These are phyloP conservation scores for Citrus glauca DNA, from an alignment of 345 rosid species.

Conservation along the genomic window DNA sequence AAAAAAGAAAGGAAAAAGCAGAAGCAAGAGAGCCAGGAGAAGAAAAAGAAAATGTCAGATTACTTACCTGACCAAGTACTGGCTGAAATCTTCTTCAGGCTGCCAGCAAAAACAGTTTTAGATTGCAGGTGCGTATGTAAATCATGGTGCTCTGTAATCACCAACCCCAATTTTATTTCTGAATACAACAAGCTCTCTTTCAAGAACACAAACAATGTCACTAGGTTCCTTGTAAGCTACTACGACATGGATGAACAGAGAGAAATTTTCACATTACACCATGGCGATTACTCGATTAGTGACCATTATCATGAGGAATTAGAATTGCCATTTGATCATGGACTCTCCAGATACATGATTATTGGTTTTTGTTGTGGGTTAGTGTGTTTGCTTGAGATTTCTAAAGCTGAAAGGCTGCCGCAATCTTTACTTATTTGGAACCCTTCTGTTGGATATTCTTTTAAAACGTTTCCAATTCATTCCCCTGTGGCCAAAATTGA, in stretches of 20 bases:
- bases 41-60: not conserved
- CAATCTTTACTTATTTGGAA: not conserved
- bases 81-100: not conserved
- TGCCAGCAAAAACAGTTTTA: not conserved
- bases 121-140: constrained; percentile 2
- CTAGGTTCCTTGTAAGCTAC: not conserved
- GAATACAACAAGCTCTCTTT: not conserved
- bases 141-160: constrained; percentile 1
- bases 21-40: not conserved
- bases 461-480: not conserved
- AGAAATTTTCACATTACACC: not conserved
- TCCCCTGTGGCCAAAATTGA: not conserved
- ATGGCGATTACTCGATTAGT: not conserved
- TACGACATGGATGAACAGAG: not conserved
- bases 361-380: constrained; percentile 1
- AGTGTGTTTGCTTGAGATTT: not conserved
- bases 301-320: not conserved
- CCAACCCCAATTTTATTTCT: not conserved
- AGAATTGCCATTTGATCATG: not conserved
- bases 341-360: not conserved
- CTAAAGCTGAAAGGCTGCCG: not conserved
- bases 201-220: too few relatives aligned
- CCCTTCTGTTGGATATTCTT: not conserved
- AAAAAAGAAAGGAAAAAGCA: not conserved
- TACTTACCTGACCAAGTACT: not conserved